Conservation (phyloP, 352 stramenopile species). For the Globisporangium uncinulatum region DNA sequence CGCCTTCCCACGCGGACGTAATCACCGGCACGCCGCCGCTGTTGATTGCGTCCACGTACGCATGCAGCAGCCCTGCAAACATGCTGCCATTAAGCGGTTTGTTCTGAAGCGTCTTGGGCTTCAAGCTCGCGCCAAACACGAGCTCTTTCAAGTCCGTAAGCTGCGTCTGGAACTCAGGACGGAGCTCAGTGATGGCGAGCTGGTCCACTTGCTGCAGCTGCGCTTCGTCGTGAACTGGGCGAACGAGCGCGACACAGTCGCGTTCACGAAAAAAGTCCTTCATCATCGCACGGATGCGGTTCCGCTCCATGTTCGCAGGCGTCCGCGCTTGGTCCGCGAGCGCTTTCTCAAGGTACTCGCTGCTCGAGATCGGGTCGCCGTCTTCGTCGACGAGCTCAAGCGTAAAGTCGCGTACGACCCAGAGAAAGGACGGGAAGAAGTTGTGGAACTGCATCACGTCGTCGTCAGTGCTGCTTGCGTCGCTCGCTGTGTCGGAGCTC, state of each 20-base stretch:
- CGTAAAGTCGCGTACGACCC: slow-evolving; percentile 87
- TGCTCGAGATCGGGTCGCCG: slow-evolving; percentile 66
- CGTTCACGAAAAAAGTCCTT: slow-evolving; percentile 82
- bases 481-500: slow-evolving; percentile 25
- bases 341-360: slow-evolving; percentile 78
- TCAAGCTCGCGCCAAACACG: slow-evolving; percentile 62
- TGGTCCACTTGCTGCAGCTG: slow-evolving; percentile 74
- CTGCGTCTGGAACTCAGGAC: slow-evolving; percentile 73
- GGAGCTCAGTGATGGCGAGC: slow-evolving; percentile 55
- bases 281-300: slow-evolving; percentile 78
- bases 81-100: slow-evolving; percentile 78
- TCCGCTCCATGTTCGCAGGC: slow-evolving; percentile 65
- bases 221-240: slow-evolving; percentile 72
- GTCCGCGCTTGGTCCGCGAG: slow-evolving; percentile 68
- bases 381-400: slow-evolving; percentile 84
- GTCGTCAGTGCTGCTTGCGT: slow-evolving; percentile 25
- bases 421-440: slow-evolving; percentile 88
- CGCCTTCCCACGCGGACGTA: slow-evolving; percentile 81
- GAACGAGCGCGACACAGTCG: slow-evolving; percentile 78
- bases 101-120: slow-evolving; percentile 82
- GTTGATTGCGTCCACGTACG: slow-evolving; percentile 85
- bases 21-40: slow-evolving; percentile 86
- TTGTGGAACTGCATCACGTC: slow-evolving; percentile 72
- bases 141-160: slow-evolving; percentile 57
- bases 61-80: slow-evolving; percentile 75